Evolutionary conservation across 805 yeast species (phyloP).

Genomic region (Metschnikowia borealis): DNA sequence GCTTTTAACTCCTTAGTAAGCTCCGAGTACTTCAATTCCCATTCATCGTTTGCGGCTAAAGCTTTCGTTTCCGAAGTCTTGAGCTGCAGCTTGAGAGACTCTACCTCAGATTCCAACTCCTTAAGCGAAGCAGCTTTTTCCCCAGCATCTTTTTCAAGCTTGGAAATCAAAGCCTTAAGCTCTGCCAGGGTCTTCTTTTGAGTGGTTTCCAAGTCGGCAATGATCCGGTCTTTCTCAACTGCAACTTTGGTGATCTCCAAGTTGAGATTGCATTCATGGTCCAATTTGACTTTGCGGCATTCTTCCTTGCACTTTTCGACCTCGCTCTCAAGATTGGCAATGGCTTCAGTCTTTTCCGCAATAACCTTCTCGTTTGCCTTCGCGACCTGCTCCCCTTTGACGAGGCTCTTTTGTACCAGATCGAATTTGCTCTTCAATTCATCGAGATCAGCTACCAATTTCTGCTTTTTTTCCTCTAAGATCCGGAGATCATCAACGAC

Average conservation of each 20-base stretch:
- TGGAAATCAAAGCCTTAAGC: neutral
- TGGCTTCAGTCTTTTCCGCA: neutral
- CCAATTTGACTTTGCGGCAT: slow-evolving; percentile 11
- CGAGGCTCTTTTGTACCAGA: neutral
- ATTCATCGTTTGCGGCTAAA: neutral
- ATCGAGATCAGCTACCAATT: neutral
- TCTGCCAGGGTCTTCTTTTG: neutral
- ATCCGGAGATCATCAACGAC: neutral
- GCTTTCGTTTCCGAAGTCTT: neutral
- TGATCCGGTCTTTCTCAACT: slow-evolving; percentile 20
- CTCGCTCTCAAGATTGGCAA: neutral
- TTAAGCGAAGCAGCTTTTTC: neutral
- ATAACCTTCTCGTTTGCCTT: slow-evolving; percentile 4
- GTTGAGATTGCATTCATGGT: slow-evolving; percentile 24
- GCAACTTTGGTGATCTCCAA: slow-evolving; percentile 21
- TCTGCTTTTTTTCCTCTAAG: neutral
- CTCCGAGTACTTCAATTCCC: neutral
- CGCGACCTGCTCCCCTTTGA: slow-evolving; percentile 3
- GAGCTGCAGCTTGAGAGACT: slow-evolving; percentile 6
- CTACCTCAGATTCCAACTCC: slow-evolving; percentile 2
- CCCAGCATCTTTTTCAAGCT: slow-evolving; percentile 4
- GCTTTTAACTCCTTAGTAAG: neutral
- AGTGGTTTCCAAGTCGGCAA: neutral
- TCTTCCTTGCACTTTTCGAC: slow-evolving; percentile 5
- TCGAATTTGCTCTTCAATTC: neutral